Evolutionary conservation across 2,329 filamentous ascomycete genomes (phyloP), one percentile per base, ranked within the genome.

Genomic region (Talaromyces sp.): DNA sequence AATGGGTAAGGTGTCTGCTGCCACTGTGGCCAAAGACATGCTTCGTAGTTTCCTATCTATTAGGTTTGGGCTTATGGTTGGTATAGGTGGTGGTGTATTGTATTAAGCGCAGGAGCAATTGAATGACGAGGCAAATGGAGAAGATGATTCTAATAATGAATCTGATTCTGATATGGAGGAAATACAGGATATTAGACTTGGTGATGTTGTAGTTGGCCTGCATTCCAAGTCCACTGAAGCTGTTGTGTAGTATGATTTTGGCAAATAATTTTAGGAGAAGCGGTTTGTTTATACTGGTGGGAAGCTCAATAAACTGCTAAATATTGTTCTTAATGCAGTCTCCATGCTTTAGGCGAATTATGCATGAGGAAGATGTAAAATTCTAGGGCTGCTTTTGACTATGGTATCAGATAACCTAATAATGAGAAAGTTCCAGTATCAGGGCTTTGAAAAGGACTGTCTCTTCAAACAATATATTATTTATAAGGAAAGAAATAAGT

Each of bases 191-290:
- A 58, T 67, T 30, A 42, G 64, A 16, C 54, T 66, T 1, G 62
- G 64, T 27, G 61, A 65, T 58, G 51, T 65, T n/a, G 59, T 63
- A 3, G 56, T 69, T n/a, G 63, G 65, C 18, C n/a, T 65, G 23
- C 64, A 59, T 12, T 57, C 61, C 9, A 65, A 66, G 14, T 30
- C 54, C 0, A 51, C 54, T 2, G 61, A 63, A 52, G 66, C 59
- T 12, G 67, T 69, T 23, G 63, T 69, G n/a, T 66, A 68, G 52
- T 70, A 67, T 28, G 67, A 69, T 65, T 67, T 68, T 59, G 65
- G 68, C 23, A 67, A 66, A 34, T 60, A 52, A 51, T 23, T 56
- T 18, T 40, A 60, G 16, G 31, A 14, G 9, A 56, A 56, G 31
- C 28, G 27, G 30, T 60, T n/a, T n/a, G n/a, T n/a, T 56, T 30